Percentiles rank a stretch among this genome's conserved stretches.
These are phyloP conservation scores for Yamadazyma diddensiae DNA, from an alignment of 1,139 yeast species.

Conservation along the genomic window DNA sequence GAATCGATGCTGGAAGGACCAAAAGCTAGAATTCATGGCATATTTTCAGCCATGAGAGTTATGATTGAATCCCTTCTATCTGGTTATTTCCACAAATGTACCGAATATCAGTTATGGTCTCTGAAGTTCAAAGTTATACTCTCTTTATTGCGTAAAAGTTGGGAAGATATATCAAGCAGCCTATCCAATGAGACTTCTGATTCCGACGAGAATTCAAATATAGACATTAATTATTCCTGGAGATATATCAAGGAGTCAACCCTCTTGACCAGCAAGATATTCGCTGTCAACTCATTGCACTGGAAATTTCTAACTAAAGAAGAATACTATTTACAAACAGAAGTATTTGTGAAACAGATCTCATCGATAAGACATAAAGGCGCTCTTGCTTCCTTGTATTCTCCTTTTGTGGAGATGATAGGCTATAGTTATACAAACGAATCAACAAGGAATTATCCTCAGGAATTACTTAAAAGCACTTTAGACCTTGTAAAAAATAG, in stretches of 20 bases:
- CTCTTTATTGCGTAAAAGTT: neutral
- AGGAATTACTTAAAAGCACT: constrained; percentile 54
- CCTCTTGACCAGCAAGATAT: constrained; percentile 44
- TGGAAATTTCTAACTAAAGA: constrained; percentile 9
- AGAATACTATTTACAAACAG: constrained; percentile 26
- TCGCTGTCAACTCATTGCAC: constrained; percentile 16
- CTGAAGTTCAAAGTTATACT: constrained; percentile 3
- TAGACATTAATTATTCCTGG: constrained; percentile 69
- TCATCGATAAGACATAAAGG: constrained; percentile 83
- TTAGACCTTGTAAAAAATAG: constrained; percentile 51
- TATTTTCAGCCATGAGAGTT: constrained; percentile 53
- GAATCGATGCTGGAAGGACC: neutral
- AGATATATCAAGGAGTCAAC: constrained; percentile 80
- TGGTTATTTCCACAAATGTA: neutral
- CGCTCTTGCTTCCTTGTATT: constrained; percentile 84
- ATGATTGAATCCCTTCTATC: constrained; percentile 26
- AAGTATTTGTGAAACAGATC: constrained; percentile 60
- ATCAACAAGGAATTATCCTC: constrained; percentile 36
- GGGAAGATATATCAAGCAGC: neutral
- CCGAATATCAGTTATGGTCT: neutral
- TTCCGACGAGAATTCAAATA: neutral
- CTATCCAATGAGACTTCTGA: too few species aligned
- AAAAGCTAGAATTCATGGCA: constrained; percentile 56
- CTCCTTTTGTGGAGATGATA: constrained; percentile 69
- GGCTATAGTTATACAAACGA: constrained; percentile 37